A percentile compares a stretch with the other conserved stretches of the same genome.
Conservation (phyloP, 495 filamentous ascomycete genomes). For the Annulohypoxylon nitens region DNA sequence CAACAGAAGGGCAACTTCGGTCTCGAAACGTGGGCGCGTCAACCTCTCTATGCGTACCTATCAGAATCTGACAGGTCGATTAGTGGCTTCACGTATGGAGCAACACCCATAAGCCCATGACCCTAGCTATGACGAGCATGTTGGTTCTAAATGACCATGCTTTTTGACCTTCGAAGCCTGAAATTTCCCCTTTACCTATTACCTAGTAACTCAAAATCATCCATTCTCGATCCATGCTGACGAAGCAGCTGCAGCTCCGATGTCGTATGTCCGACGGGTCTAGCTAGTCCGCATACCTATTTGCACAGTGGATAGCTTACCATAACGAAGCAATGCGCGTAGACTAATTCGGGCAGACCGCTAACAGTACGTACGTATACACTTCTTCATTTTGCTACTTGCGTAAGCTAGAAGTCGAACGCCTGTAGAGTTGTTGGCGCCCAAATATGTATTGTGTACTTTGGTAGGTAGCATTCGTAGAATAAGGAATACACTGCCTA, state of each 20-base stretch:
- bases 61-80: neutral
- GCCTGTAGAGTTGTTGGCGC: neutral
- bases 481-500: neutral
- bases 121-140: neutral
- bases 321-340: neutral
- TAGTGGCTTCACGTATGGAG: constrained; percentile 5
- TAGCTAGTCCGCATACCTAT: neutral
- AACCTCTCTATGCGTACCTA: neutral
- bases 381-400: neutral
- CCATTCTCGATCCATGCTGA: constrained; percentile 23
- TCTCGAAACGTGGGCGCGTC: neutral
- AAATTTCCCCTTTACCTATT: neutral
- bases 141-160: neutral
- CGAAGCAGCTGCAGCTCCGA: constrained; percentile 15
- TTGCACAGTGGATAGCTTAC: constrained; percentile 8
- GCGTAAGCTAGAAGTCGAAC: constrained; percentile 1
- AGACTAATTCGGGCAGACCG: constrained; percentile 12
- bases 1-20: neutral
- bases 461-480: neutral
- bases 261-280: constrained; percentile 20
- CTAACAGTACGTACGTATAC: neutral
- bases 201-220: neutral
- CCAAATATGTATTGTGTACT: neutral
- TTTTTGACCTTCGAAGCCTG: neutral
- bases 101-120: neutral